phyloP scores from a whole-genome alignment of 768 basidiomycete species.

The Tulasnella sp. region DNA sequence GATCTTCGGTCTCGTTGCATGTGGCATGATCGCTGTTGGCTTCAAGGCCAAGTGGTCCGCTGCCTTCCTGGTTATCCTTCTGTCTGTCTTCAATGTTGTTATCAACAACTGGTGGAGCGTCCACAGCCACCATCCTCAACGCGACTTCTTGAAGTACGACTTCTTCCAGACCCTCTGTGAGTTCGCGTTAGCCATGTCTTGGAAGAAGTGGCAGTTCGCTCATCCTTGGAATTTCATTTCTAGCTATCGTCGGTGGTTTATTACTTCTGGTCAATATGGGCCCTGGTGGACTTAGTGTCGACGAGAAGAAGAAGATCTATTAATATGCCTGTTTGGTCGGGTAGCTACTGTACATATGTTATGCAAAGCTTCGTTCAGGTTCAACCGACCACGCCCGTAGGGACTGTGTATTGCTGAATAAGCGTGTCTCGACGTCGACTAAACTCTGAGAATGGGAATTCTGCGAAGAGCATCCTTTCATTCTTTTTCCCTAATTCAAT shows the following conservation, averaged over 20 bases:
- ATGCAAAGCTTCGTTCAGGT: constrained; percentile 11
- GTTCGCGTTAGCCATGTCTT: constrained; percentile 30
- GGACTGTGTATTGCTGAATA: not conserved
- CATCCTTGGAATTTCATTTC: constrained; percentile 8
- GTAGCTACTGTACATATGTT: not conserved
- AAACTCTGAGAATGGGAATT: not conserved
- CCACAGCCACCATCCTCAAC: constrained; percentile 85
- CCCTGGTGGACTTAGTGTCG: constrained; percentile 94
- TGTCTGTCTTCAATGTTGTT: constrained; percentile 95
- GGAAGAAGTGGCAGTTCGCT: not conserved
- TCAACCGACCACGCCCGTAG: not conserved
- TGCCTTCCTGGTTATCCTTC: constrained; percentile 84
- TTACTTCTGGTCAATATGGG: constrained; percentile 98
- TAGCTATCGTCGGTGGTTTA: constrained; percentile 93
- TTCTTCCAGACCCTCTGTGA: constrained; percentile 96
- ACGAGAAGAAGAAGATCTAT: constrained; percentile 98
- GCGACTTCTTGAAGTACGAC: constrained; percentile 99
- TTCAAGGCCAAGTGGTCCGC: constrained; percentile 99
- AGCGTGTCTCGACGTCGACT: not conserved
- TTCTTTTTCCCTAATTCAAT: constrained; percentile 1
- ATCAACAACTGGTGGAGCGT: constrained; percentile 99
- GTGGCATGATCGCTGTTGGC: constrained; percentile 93
- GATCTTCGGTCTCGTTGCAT: constrained; percentile 84
- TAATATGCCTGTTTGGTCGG: constrained; percentile 36
- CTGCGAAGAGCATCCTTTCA: not conserved